Conservation (phyloP, 306 rosid genomes). For the Fagus sylvatica region DNA sequence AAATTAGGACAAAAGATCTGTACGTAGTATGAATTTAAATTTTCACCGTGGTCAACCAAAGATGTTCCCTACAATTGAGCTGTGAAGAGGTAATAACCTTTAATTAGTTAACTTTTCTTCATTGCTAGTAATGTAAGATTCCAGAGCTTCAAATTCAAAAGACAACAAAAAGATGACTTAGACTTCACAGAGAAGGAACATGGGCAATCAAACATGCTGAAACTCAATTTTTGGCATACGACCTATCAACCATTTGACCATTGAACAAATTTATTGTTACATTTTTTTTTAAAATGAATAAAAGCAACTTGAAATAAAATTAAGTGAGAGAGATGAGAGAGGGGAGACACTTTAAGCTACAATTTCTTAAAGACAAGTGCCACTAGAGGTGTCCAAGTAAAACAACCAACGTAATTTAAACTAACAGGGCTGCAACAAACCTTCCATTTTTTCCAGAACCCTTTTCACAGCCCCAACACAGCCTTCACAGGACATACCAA, state of each 20-base stretch:
- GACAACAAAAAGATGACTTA: not conserved
- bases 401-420: not conserved
- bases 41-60: not conserved
- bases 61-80: not conserved
- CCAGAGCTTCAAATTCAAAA: not conserved
- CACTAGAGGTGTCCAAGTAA: not conserved
- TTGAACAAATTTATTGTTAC: not conserved
- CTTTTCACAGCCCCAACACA: constrained; percentile 92
- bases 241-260: not conserved
- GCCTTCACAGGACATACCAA: constrained; percentile 90
- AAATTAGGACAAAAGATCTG: not conserved
- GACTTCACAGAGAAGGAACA: not conserved
- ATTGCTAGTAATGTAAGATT: not conserved
- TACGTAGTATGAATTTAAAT: not conserved
- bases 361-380: not conserved
- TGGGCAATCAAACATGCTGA: not conserved
- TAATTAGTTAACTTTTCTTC: not conserved
- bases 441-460: constrained; percentile 89
- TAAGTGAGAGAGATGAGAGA: too few species aligned
- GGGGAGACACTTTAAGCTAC: too few species aligned
- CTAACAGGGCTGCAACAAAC: constrained; percentile 31
- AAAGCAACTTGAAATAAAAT: too few species aligned
- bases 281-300: too few species aligned
- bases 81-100: not conserved
- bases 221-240: not conserved